Evolutionary conservation across 176 grass and related monocot species (phyloP).

Genomic region (Guadua angustifolia): DNA sequence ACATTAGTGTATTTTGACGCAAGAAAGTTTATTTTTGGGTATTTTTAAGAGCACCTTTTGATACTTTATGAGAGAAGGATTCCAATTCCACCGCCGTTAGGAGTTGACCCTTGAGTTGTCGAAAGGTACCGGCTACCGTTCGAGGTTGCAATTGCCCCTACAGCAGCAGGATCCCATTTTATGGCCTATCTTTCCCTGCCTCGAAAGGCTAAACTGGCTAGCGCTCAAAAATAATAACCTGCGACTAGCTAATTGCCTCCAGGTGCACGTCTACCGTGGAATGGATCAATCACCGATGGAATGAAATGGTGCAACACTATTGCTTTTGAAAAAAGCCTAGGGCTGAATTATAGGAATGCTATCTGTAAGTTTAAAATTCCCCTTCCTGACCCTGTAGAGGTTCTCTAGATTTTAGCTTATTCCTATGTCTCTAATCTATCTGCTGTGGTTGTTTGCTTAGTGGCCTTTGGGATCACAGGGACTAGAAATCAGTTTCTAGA

Average conservation of each 20-base stretch:
- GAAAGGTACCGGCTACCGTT: too few species aligned
- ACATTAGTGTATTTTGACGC: too few species aligned
- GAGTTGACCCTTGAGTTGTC: too few species aligned
- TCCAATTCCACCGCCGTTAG: too few species aligned
- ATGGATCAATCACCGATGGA: background rate
- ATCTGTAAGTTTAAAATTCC: background rate
- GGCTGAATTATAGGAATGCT: background rate
- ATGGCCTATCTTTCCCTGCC: constrained; percentile 40
- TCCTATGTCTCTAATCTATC: background rate
- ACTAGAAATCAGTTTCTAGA: too few species aligned
- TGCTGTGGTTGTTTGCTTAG: background rate
- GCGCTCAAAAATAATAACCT: background rate
- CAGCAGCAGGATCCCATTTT: constrained; percentile 3
- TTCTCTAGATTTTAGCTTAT: background rate
- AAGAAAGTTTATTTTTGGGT: too few species aligned
- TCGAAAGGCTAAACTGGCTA: constrained; percentile 56
- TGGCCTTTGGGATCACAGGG: too few species aligned
- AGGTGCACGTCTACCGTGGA: constrained; percentile 14
- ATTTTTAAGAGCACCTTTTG: too few species aligned
- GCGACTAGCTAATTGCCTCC: background rate
- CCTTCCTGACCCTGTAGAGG: background rate
- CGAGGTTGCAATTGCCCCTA: constrained; percentile 16
- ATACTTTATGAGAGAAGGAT: too few species aligned
- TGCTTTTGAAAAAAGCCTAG: background rate
- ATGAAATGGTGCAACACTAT: background rate